Evolutionary conservation across 352 stramenopile species (phyloP).

Genomic region (Phytophthora macrochlamydospora): DNA sequence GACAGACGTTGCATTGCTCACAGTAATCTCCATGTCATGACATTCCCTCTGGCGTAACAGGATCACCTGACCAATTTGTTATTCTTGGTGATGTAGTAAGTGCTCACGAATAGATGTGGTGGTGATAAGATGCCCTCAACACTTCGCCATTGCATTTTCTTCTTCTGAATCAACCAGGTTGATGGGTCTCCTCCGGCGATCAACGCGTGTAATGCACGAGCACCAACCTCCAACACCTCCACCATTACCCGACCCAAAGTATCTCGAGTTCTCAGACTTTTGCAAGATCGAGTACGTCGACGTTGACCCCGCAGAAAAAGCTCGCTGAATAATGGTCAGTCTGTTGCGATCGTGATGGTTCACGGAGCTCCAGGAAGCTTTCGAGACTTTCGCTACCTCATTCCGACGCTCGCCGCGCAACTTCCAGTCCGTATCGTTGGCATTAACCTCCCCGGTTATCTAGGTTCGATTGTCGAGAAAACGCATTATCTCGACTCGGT

Average conservation of each 20-base stretch:
- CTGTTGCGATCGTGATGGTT: conserved; percentile 51
- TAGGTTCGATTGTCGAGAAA: conserved; percentile 37
- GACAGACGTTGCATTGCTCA: not conserved
- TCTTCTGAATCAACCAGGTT: not conserved
- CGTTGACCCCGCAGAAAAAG: conserved; percentile 7
- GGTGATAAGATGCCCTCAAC: not conserved
- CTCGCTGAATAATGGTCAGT: not conserved
- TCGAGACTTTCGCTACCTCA: conserved; percentile 57
- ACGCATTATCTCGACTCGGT: conserved; percentile 37
- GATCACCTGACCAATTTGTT: not conserved
- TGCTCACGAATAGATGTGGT: not conserved
- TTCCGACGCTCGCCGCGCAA: conserved; percentile 42
- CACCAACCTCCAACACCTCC: conserved; percentile 20
- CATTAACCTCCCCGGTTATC: conserved; percentile 47
- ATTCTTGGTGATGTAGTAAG: not conserved
- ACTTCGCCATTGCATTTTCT: not conserved
- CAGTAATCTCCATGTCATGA: not conserved
- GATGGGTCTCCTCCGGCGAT: conserved; percentile 18
- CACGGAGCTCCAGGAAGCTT: conserved; percentile 61
- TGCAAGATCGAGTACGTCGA: conserved; percentile 53
- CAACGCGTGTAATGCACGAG: conserved; percentile 21
- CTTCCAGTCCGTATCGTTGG: conserved; percentile 35
- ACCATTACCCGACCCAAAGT: conserved; percentile 37
- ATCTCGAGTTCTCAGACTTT: conserved; percentile 34
- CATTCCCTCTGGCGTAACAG: not conserved